A percentile compares a stretch with the other conserved stretches of the same genome.
phyloP scores from a whole-genome alignment of 2,329 filamentous ascomycete genomes.

The Clarireedia sp. region DNA sequence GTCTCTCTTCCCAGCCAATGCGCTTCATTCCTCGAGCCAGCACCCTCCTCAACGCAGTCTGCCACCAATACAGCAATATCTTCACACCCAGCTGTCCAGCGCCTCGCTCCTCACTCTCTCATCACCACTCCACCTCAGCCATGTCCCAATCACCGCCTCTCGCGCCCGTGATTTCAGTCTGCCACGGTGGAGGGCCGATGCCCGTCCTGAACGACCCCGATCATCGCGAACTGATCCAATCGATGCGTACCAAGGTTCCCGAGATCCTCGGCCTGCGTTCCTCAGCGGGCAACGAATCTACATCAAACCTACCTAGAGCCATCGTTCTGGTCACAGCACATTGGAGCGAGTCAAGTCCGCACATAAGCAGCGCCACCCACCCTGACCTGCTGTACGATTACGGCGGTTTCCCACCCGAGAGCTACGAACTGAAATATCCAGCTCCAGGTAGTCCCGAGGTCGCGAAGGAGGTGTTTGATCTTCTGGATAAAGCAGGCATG shows the following conservation, averaged over 20 bases:
- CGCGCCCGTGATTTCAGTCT: slow-evolving; percentile 19
- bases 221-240: slow-evolving; percentile 43
- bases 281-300: slow-evolving; percentile 16
- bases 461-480: slow-evolving; percentile 40
- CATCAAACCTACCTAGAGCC: slow-evolving; percentile 45
- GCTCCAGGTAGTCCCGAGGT: slow-evolving; percentile 48
- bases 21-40: not conserved
- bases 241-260: slow-evolving; percentile 45
- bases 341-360: slow-evolving; percentile 54
- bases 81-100: not conserved
- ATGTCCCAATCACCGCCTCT: not conserved
- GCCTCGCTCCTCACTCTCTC: not conserved
- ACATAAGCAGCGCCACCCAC: slow-evolving; percentile 41
- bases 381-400: slow-evolving; percentile 51
- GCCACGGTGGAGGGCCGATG: slow-evolving; percentile 40
- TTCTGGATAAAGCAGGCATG: slow-evolving; percentile 38
- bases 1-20: not conserved
- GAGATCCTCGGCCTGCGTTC: slow-evolving; percentile 47
- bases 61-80: slow-evolving; percentile 4
- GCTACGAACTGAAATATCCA: slow-evolving; percentile 48
- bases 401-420: slow-evolving; percentile 47
- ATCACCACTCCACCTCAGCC: not conserved
- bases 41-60: not conserved
- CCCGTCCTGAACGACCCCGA: slow-evolving; percentile 48
- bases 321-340: slow-evolving; percentile 72